Base-by-base conservation (phyloP, 2,329 filamentous ascomycete species). In the Phyllosticta ampelicida region DNA sequence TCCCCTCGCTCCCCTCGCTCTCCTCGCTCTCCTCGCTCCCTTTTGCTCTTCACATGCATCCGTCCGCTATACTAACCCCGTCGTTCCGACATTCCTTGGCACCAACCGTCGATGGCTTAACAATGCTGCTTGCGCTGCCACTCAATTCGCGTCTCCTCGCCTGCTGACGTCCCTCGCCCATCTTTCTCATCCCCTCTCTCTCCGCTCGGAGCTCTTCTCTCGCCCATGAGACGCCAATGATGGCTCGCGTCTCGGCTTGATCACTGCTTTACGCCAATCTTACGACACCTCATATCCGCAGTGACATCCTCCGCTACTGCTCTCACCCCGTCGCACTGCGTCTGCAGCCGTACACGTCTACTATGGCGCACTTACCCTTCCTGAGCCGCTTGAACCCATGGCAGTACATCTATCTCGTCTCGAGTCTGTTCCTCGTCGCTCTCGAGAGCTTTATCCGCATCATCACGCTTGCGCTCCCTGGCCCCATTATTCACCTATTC, bases 331-430 rank as follows among this genome's bases (percentile, higher is more conserved):
- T 19, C 50, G 26, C 44, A 21, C 29, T 11, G n/a, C 20, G 11
- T 26, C 51, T 29, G 30, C 30, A 36, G n/a, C 36, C 16, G 11
- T n/a, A 36, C 11, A 10, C 30, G 51, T 53, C 51, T 59, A 72
- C 63, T 55, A 82, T 83, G 78, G 74, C 80, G 60, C 75, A 78
- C 60, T 78, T 86, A 49, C 84, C 84, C 29, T 79, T 86, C 62
- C 78, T 86, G 63, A 83, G 82, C 53, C 78, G 84, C 61, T 76
- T 86, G 48, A 70, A 76, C 56, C 61, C 75, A 72, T 81, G 81
- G 73, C 91, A 99, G 76, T 97, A 97, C 75, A 74, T 95, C 62
- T 90, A 91, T 48, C 82, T 99, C 50, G 74, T 94, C 52, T 84
- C 85, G 58, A 97, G 92, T 8, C 87, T 97, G 67, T 67, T 89